phyloP scores from a whole-genome alignment of 2,329 filamentous ascomycete species.

The Leptographium procerum region DNA sequence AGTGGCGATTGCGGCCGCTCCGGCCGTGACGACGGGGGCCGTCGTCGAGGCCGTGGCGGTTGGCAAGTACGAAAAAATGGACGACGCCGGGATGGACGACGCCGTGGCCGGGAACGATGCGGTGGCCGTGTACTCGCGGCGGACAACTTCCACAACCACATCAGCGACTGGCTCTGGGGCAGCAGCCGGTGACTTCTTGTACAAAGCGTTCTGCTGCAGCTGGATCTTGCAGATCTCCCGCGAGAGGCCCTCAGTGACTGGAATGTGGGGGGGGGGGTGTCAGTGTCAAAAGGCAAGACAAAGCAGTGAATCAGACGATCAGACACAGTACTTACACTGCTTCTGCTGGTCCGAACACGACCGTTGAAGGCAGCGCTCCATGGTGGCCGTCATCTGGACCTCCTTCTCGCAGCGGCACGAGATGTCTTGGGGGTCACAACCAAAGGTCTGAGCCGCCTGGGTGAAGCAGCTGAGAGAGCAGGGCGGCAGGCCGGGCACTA shows the following conservation, averaged over 20 bases:
- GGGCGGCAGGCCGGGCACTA: constrained; percentile 8
- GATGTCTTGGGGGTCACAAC: constrained; percentile 10
- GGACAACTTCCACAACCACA: background rate
- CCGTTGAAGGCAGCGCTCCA: constrained; percentile 9
- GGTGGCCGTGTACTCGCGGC: background rate
- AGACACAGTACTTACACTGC: background rate
- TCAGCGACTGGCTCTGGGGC: background rate
- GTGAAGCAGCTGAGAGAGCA: constrained; percentile 12
- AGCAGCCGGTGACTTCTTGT: background rate
- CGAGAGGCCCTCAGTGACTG: background rate
- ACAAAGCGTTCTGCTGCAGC: background rate
- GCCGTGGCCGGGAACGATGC: background rate
- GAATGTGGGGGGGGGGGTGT: background rate
- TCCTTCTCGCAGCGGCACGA: constrained; percentile 11
- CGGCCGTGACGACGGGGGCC: constrained; percentile 6
- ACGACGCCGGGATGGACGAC: background rate
- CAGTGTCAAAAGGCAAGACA: too few relatives aligned
- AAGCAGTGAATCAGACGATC: too few relatives aligned
- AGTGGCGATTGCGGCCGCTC: background rate
- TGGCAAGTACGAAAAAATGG: background rate
- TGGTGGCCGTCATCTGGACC: constrained; percentile 4
- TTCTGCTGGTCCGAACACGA: constrained; percentile 6
- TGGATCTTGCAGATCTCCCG: background rate
- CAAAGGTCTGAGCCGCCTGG: constrained; percentile 9
- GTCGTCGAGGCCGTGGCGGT: background rate